Base-by-base conservation (phyloP, 768 basidiomycete species). In the Clavulina sp. region DNA sequence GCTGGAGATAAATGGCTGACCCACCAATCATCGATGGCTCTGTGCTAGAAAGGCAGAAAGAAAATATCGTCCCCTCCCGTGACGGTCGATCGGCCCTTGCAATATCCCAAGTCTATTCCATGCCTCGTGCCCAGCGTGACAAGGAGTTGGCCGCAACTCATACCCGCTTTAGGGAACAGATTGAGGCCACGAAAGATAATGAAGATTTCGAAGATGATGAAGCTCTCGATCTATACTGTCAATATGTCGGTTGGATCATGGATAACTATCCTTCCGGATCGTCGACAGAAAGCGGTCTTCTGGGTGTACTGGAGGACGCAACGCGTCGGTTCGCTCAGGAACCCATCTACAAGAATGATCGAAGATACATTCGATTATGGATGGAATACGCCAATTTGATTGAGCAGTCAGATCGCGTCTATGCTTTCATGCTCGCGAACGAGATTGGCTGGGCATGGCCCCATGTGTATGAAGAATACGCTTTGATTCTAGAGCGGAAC, bases 311-410 rank as follows among this genome's bases (percentile, higher is more conserved):
- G 18, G 85, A 92, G 58, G 80, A 87, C 59, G 79, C 83, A 1
- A 89, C 89, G 2, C 67, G 76, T 29, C 75, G 76, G 51, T 95
- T 96, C 65, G 77, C 81, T 57, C 72, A 76, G 26, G 93, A 97
- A 62, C 69, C 74, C n/a, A 66, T 78, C 13, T 97, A 95, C 65
- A 81, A 77, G 63, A 59, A 60, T 46, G 78, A 97, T 69, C 66
- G 88, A 48, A 75, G 93, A 38, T 95, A 96, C 66, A 71, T 96
- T 47, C 86, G 88, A 62, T 64, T 96, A 19, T 99, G 95, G 95
- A 75, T 80, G 21, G 71, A 83, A 47, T 91, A 93, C 63, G 82
- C 91, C 6, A 76, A 76, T 50, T 75, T 83, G 60, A 76, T 87
- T 50, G 81, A 89, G 59, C 74, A 76, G 58, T 70, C 80, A 3